Conservation (phyloP, 208 protist species). For the Crithidia bombi region DNA sequence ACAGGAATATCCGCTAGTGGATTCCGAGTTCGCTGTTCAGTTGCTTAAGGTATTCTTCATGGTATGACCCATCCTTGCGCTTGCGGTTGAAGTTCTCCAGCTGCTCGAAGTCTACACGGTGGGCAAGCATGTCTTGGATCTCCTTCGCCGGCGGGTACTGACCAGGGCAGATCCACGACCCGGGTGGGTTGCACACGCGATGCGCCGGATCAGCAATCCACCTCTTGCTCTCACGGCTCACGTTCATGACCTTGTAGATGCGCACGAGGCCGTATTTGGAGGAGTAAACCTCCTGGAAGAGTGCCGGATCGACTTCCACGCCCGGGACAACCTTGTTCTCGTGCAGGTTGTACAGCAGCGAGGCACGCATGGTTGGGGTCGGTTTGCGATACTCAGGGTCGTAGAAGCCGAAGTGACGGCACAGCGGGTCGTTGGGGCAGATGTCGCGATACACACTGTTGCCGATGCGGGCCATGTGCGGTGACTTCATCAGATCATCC, state of each 20-base stretch:
- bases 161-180: conserved; percentile 70
- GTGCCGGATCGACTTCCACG: conserved; percentile 19
- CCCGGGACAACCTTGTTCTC: conserved; percentile 1
- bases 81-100: conserved; percentile 64
- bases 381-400: conserved; percentile 27
- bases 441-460: conserved; percentile 83
- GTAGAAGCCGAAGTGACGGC: conserved; percentile 52
- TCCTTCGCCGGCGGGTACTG: conserved; percentile 78
- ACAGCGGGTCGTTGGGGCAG: conserved; percentile 71
- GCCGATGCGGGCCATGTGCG: conserved; percentile 70
- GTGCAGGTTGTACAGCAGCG: conserved; percentile 73
- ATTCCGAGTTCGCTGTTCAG: background rate
- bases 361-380: conserved; percentile 52
- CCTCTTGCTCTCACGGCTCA: conserved; percentile 62
- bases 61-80: conserved; percentile 46
- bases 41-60: conserved; percentile 54
- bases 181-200: conserved; percentile 55
- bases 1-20: background rate
- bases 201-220: conserved; percentile 66
- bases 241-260: conserved; percentile 96
- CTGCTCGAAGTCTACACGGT: conserved; percentile 57
- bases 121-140: conserved; percentile 69
- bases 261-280: conserved; percentile 96
- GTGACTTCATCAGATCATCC: conserved; percentile 65
- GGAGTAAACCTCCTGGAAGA: conserved; percentile 92